Conservation (phyloP, 192 early-diverging fungal species). For the Umbelopsis sp. region DNA sequence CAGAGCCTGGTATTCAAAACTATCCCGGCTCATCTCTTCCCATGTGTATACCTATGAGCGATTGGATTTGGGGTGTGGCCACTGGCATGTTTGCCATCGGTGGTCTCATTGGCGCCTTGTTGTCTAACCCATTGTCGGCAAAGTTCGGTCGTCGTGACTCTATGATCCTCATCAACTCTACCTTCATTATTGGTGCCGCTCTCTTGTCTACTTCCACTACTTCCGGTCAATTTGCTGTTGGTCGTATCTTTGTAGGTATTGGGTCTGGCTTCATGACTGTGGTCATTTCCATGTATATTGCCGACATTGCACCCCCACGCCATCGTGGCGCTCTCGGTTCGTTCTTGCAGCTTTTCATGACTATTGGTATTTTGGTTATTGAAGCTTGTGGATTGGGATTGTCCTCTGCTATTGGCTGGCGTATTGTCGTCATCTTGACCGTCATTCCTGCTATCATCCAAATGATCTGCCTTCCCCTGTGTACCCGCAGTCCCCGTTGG, state of each 20-base stretch:
- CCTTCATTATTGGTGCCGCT: constrained; percentile 47
- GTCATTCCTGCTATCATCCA: constrained; percentile 57
- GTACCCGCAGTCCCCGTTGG: constrained; percentile 71
- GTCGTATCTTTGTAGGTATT: constrained; percentile 54
- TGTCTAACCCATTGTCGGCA: constrained; percentile 60
- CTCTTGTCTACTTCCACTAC: constrained; percentile 37
- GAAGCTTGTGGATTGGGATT: constrained; percentile 43
- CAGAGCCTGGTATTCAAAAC: constrained; percentile 28
- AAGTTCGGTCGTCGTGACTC: constrained; percentile 63
- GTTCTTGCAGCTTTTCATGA: constrained; percentile 56
- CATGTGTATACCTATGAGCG: constrained; percentile 37
- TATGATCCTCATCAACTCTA: constrained; percentile 50
- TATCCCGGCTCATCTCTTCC: constrained; percentile 34
- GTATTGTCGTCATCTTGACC: constrained; percentile 53
- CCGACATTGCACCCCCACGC: constrained; percentile 50
- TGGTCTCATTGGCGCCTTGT: constrained; percentile 66
- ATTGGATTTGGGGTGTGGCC: constrained; percentile 55
- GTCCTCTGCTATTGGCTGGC: constrained; percentile 47
- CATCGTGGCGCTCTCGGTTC: constrained; percentile 53
- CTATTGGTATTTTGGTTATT: constrained; percentile 55
- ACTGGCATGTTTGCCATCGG: constrained; percentile 64
- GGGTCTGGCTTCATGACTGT: constrained; percentile 62
- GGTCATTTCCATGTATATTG: constrained; percentile 58
- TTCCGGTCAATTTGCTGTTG: constrained; percentile 37
- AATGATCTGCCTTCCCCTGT: constrained; percentile 58